Evolutionary conservation across 2,329 filamentous ascomycete genomes (phyloP), one percentile per base, ranked within the genome.

Genomic region (Alternaria infectoria): DNA sequence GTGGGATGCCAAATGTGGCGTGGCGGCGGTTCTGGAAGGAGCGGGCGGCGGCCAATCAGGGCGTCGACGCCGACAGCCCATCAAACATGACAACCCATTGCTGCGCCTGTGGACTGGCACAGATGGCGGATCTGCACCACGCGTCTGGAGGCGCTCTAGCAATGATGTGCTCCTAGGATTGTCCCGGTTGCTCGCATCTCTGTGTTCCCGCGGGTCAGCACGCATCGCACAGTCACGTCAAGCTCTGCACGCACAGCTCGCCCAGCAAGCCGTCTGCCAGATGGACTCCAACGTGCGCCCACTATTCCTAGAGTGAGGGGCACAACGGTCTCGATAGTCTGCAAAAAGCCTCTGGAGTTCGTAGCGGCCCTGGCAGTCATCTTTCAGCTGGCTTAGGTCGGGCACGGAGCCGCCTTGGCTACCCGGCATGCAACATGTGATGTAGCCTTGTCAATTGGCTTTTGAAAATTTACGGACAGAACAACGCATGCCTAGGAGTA

Each of bases 101-200:
- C 32, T 58, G 56, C 60, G 30, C 36, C 15, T 46, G 61, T 57
- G 51, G 57, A 57, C 52, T 59, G 60, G 59, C 55, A 55, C 50
- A 55, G 57, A 63, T 63, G 66, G 57, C 65, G 62, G 62, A 65
- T 61, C 56, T 66, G 67, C 65, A 72, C 68, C 57, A 71, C 61
- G 66, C 67, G 64, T 62, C 65, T 65, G 57, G 64, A 51, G 61
- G 54, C 51, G 69, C 68, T 62, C 57, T 66, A 65, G 64, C 68
- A 68, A 56, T 64, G 69, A 74, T 72, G 65, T 67, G 51, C 65
- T 59, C 57, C 75, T 65, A 69, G 73, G 74, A 74, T 77, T 60
- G 70, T 49, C 36, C 72, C 71, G 68, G 72, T 59, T 65, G 54
- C 69, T 64, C 66, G 69, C 74, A 70, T 73, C 56, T 67, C 59